Base-by-base conservation (phyloP, 164 flowering plant genomes). In the Vitis cinerea region DNA sequence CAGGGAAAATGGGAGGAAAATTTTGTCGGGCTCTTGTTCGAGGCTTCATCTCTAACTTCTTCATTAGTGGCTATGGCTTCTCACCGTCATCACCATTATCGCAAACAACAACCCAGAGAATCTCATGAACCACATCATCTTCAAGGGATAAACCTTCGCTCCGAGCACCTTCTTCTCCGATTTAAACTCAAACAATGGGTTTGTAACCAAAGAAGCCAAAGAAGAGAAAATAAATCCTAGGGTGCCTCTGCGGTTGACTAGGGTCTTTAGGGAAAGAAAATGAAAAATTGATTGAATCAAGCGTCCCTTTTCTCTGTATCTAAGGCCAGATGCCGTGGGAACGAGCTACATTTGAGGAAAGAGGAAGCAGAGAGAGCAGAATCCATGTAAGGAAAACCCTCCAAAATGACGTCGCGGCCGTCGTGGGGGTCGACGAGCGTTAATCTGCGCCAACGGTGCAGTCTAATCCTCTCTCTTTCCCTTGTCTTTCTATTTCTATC, bases 81-180 rank as follows among this genome's bases (percentile, higher is more conserved):
- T 17, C 17, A 17, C 17, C 17, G 17, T 75, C 82, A 83, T 67
- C 6, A 82, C 71, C 85, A 84, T 76, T 44, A 82, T 85, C 8
- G 81, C 85, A 0, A 85, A 83, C 74, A 87, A 67, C 16, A 82
- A 76, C 1, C 86, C 85, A 0, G 87, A 87, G 52, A 85, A 74
- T 60, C 79, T 67, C 79, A 78, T 69, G 9, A 85, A 53, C 89
- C 88, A 86, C 0, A 78, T 76, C 89, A 88, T 88, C 71, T 66
- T 79, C 16, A 17, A 57, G 14, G 56, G 10, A 49, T 51, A 55
- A 59, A 68, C 30, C 68, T 72, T 65, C 27, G 19, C 62, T 44
- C 55, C 15, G 69, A 65, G 69, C 67, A 31, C 79, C 73, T 57
- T 82, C 62, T 71, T 83, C 77, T 72, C 85, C n/a, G 81, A 72